Conservation (phyloP, 2,329 filamentous ascomycete genomes). For the Neophaeococcomyces mojaviensis region DNA sequence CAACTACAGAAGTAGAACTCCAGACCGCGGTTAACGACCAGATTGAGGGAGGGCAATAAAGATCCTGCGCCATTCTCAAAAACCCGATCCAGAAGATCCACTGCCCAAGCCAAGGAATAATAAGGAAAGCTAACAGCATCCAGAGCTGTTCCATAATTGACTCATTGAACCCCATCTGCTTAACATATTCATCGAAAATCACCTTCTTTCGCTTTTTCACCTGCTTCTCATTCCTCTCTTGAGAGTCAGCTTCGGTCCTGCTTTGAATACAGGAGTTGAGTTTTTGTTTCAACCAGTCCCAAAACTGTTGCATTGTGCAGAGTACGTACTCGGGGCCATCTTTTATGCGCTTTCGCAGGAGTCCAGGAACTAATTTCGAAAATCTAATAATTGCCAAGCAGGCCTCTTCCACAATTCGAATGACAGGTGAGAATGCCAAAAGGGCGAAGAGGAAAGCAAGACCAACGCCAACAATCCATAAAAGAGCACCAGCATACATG, state of each 20-base stretch:
- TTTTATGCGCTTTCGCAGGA: too few species aligned
- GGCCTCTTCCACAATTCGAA: neutral
- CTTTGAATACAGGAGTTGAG: too few species aligned
- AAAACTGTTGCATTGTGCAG: too few species aligned
- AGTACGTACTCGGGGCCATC: too few species aligned
- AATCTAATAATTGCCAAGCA: neutral
- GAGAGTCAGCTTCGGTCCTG: too few species aligned
- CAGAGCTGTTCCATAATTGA: conserved; percentile 10
- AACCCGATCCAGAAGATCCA: conserved; percentile 28
- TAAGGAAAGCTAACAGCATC: conserved; percentile 15
- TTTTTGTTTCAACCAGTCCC: too few species aligned
- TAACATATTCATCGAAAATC: neutral
- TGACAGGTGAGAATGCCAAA: neutral
- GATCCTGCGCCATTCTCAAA: conserved; percentile 21
- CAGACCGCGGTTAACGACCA: neutral
- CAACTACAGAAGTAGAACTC: conserved; percentile 4
- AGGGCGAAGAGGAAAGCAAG: neutral
- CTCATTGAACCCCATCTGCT: neutral
- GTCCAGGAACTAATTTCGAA: too few species aligned
- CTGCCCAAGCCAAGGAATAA: conserved; percentile 23
- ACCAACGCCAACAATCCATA: conserved; percentile 19
- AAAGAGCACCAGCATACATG: conserved; percentile 27
- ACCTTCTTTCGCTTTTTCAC: neutral
- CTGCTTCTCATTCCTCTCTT: too few species aligned
- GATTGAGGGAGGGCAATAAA: conserved; percentile 15